phyloP scores from a whole-genome alignment of 495 filamentous ascomycete species.

The Clavariopsis aquatica region DNA sequence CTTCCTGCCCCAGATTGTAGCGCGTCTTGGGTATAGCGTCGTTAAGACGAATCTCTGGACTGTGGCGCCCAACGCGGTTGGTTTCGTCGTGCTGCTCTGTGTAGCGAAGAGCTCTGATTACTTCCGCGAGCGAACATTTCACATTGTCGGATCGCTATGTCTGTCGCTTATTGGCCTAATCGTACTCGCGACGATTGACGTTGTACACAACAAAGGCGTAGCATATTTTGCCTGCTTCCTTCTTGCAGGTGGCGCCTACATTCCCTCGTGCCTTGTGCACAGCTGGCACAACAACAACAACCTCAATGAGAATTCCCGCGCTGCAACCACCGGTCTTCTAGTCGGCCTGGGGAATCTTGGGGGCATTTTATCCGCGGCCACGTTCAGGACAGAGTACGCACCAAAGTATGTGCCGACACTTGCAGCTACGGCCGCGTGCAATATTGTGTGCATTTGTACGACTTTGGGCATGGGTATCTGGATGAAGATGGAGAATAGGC shows the following conservation, averaged over 20 bases:
- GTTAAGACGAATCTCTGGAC: slow-evolving; percentile 35
- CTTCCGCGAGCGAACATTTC: slow-evolving; percentile 29
- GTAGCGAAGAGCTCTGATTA: slow-evolving; percentile 34
- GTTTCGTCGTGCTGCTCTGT: slow-evolving; percentile 27
- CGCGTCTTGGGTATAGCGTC: slow-evolving; percentile 20
- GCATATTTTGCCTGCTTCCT: slow-evolving; percentile 39
- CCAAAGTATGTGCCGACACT: slow-evolving; percentile 27
- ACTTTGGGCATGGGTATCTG: slow-evolving; percentile 19
- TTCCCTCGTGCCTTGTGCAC: slow-evolving; percentile 37
- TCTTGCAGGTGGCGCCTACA: slow-evolving; percentile 30
- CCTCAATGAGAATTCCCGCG: slow-evolving; percentile 39
- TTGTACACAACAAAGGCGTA: slow-evolving; percentile 40
- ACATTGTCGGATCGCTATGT: slow-evolving; percentile 21
- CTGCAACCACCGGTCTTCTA: slow-evolving; percentile 48
- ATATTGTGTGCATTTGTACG: slow-evolving; percentile 14
- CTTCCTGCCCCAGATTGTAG: slow-evolving; percentile 33
- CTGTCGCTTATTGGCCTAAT: slow-evolving; percentile 28
- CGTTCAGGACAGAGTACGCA: slow-evolving; percentile 19
- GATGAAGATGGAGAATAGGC: slow-evolving; percentile 29
- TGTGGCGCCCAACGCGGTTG: slow-evolving; percentile 34
- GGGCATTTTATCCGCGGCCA: slow-evolving; percentile 19
- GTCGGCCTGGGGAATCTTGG: slow-evolving; percentile 27
- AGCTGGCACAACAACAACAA: slow-evolving; percentile 39
- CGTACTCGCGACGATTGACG: slow-evolving; percentile 32
- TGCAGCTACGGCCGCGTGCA: slow-evolving; percentile 14